A percentile compares a stretch with the other conserved stretches of the same genome.
Conservation (phyloP, 345 rosid genomes). For the Syzygium oleosum region DNA sequence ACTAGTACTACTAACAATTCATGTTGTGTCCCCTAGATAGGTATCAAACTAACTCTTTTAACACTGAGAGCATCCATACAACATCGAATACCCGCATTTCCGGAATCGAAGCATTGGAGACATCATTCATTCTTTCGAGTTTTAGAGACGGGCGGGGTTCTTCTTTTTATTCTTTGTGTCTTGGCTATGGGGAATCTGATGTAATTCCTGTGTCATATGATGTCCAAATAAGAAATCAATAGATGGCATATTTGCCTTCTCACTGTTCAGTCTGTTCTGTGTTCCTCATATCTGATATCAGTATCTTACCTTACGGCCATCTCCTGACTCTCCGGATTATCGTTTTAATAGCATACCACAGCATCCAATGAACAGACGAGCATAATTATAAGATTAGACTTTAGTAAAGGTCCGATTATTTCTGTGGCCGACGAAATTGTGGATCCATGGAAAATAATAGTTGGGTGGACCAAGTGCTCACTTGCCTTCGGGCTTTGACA, state of each 20-base stretch:
- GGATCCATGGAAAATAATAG: too few species aligned
- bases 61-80: neutral
- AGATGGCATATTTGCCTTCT: neutral
- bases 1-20: neutral
- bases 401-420: neutral
- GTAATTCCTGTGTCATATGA: neutral
- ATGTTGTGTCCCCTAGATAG: neutral
- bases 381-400: neutral
- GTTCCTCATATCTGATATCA: neutral
- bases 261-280: neutral
- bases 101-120: neutral
- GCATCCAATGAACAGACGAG: neutral
- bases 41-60: neutral
- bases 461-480: neutral
- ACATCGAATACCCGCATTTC: neutral
- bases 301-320: neutral
- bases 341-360: neutral
- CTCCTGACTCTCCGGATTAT: neutral
- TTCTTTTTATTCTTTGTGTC: neutral
- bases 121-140: neutral
- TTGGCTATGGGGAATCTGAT: neutral
- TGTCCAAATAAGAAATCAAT: neutral
- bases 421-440: neutral
- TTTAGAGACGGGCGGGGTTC: neutral
- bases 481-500: neutral